Percentiles rank a stretch among this genome's conserved stretches.
Conservation (phyloP, 2,329 filamentous ascomycete genomes). For the Ophiostoma montium region DNA sequence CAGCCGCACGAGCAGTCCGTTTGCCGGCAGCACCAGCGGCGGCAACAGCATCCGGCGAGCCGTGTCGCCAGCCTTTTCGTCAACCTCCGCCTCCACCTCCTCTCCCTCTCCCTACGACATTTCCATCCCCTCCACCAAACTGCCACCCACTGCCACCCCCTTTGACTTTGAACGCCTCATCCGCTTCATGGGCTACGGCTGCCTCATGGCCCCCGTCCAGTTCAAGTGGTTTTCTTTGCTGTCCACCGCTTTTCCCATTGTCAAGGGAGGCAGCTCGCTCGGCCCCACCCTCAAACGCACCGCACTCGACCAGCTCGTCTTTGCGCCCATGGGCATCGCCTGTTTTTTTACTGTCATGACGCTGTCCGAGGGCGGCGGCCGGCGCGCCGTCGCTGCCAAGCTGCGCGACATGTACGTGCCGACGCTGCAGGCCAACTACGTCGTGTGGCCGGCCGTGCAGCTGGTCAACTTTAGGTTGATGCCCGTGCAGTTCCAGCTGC, state of each 20-base stretch:
- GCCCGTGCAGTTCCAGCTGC: constrained; percentile 91
- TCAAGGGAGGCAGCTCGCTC: constrained; percentile 57
- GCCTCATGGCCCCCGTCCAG: constrained; percentile 88
- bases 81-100: too few species aligned
- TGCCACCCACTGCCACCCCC: background rate
- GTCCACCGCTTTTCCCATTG: constrained; percentile 68
- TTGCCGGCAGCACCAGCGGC: constrained; percentile 22
- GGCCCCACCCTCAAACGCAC: constrained; percentile 78
- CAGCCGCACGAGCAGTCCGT: constrained; percentile 60
- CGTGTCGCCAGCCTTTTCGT: too few species aligned
- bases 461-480: constrained; percentile 93
- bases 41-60: too few species aligned
- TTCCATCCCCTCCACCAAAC: constrained; percentile 49
- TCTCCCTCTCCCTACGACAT: too few species aligned
- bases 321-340: constrained; percentile 64
- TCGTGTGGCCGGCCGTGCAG: constrained; percentile 92
- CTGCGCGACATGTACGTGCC: constrained; percentile 88
- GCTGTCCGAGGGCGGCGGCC: constrained; percentile 79
- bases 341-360: constrained; percentile 97
- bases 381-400: constrained; percentile 65
- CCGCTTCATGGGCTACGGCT: constrained; percentile 94
- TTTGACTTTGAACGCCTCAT: constrained; percentile 94
- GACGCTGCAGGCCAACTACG: constrained; percentile 87
- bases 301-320: constrained; percentile 81
- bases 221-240: constrained; percentile 94